phyloP scores from a whole-genome alignment of 352 stramenopile genomes.

The Phytophthora fragariae region DNA sequence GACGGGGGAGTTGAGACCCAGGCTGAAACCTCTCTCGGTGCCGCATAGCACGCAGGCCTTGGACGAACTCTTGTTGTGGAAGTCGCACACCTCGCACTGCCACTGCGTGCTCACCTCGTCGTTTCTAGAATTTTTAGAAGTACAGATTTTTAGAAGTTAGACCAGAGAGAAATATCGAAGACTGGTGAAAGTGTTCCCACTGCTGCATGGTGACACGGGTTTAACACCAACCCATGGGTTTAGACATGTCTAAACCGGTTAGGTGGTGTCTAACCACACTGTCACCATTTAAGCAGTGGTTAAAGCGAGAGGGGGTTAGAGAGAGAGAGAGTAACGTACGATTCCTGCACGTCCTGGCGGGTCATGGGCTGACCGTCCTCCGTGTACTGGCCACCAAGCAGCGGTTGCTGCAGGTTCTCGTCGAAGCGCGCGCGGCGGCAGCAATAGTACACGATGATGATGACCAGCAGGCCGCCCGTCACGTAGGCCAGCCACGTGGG shows the following conservation, averaged over 20 bases:
- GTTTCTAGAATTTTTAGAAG: slow-evolving; percentile 16
- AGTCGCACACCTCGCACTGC: slow-evolving; percentile 91
- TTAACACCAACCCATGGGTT: neutral
- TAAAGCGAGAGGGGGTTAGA: neutral
- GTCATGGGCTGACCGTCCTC: slow-evolving; percentile 89
- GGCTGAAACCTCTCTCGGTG: slow-evolving; percentile 83
- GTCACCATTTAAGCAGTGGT: neutral
- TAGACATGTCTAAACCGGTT: neutral
- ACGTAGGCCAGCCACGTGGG: slow-evolving; percentile 88
- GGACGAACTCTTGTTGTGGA: slow-evolving; percentile 86
- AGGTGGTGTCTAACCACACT: neutral
- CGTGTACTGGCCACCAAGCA: slow-evolving; percentile 87
- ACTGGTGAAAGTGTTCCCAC: neutral
- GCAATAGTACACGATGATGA: slow-evolving; percentile 92
- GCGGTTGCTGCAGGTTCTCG: slow-evolving; percentile 86
- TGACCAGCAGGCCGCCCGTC: slow-evolving; percentile 79
- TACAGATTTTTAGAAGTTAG: neutral
- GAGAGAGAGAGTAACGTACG: slow-evolving; percentile 11
- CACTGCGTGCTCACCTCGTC: slow-evolving; percentile 86
- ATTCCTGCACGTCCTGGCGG: slow-evolving; percentile 87
- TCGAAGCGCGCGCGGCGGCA: slow-evolving; percentile 87
- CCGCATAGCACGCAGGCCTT: slow-evolving; percentile 84
- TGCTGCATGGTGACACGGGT: no score
- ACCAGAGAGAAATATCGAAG: neutral
- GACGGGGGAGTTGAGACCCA: slow-evolving; percentile 64